Conservation (phyloP, 768 basidiomycete genomes). For the Amylocystis lapponica region DNA sequence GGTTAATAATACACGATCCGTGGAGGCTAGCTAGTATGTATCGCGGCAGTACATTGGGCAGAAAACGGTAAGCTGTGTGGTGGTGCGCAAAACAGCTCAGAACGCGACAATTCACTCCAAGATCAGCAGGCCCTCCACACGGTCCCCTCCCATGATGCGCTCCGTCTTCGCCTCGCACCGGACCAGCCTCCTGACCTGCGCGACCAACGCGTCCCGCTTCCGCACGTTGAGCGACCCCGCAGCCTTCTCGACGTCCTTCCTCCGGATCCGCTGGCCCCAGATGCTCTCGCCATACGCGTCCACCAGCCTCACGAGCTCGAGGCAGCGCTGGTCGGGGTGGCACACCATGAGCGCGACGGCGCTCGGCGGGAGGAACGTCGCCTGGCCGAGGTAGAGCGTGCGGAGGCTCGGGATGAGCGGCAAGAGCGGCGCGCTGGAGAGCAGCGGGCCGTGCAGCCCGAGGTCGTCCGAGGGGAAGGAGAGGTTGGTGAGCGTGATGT, state of each 20-base stretch:
- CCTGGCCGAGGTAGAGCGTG: conserved; percentile 45
- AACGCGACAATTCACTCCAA: no score
- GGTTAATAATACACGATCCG: no score
- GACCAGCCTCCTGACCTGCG: conserved; percentile 33
- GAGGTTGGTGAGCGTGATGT: conserved; percentile 45
- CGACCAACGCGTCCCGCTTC: conserved; percentile 26
- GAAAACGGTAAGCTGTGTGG: not conserved
- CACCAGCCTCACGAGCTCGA: conserved; percentile 38
- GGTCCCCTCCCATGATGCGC: conserved; percentile 49
- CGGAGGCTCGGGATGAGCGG: conserved; percentile 34
- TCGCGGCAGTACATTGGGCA: not conserved
- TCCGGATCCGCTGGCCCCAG: conserved; percentile 49
- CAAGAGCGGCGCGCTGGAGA: conserved; percentile 22
- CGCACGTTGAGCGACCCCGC: conserved; percentile 12
- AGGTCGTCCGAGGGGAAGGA: conserved; percentile 28
- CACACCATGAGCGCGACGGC: conserved; percentile 34
- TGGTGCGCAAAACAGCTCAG: not conserved
- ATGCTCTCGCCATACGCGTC: conserved; percentile 53
- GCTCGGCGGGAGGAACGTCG: conserved; percentile 38
- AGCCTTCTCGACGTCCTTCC: conserved; percentile 41
- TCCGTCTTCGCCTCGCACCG: conserved; percentile 48
- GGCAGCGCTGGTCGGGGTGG: conserved; percentile 18
- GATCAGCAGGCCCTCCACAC: conserved; percentile 25
- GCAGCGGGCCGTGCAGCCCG: conserved; percentile 13
- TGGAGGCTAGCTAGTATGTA: no score